Evolutionary conservation across 176 grass and related monocot genomes (phyloP), one percentile per base, ranked within the genome.

Genomic region (Coix lacrymajobi): DNA sequence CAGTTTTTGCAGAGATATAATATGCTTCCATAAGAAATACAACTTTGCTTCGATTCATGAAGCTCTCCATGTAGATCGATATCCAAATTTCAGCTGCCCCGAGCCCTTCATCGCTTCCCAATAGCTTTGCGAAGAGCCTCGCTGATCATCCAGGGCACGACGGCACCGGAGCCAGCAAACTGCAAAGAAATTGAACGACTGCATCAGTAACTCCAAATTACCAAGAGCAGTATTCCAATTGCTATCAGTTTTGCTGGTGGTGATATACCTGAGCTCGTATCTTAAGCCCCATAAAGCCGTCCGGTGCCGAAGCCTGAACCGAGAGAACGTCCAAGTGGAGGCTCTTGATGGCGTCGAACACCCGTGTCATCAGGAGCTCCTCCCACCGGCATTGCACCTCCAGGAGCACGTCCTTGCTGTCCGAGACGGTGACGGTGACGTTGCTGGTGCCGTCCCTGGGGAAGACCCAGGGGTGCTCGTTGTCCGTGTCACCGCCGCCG

Each of bases 341-440:
- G 82, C 78, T 44, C 69, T 91, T 86, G 65, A 98, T 70, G 37
- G 89, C 85, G 57, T 98, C 90, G 49, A 98, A 79, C 51, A 95
- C 87, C 10, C 85, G 82, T 2, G 94, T 48, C 84, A 98, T 77
- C 37, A 98, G 57, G 75, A 85, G 70, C 49, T 95, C 87, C 79
- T 91, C 88, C 90, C 92, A 98, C 12, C 39, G 90, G 73, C 92
- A 98, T 28, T 83, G 92, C 79, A 98, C 48, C 73, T 84, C 87
- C 4, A 98, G 64, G 43, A 76, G 32, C 30, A 91, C 90, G 51
- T 95, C 96, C 60, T 60, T 88, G 25, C 66, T 88, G n/a, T 86
- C 82, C 9, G 67, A 82, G 61, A 98, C 62, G 38, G 85, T 93
- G 7, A 98, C 89, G 19, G 82, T 90, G 25, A 98, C 63, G 17